These are phyloP conservation scores for Erythrophleum fordii DNA, from an alignment of 306 rosid species.

Conservation along the genomic window DNA sequence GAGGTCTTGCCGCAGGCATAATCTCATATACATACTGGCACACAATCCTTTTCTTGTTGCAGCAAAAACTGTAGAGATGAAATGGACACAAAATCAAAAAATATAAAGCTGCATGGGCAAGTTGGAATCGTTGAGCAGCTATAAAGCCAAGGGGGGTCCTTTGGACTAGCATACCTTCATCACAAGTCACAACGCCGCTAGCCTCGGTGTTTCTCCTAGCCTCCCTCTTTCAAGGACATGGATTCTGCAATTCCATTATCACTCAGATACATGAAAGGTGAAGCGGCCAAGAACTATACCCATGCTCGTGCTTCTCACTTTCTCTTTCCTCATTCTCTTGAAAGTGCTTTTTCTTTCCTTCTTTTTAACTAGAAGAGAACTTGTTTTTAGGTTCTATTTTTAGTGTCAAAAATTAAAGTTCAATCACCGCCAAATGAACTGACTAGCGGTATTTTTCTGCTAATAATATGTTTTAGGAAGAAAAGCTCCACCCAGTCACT, in stretches of 20 bases:
- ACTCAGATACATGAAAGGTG: constrained; percentile 41
- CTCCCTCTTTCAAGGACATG: constrained; percentile 2
- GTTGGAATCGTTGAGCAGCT: constrained; percentile 23
- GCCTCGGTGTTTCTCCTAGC: no score
- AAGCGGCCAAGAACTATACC: background rate
- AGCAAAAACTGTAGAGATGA: background rate
- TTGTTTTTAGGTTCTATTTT: no score
- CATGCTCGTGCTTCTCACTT: background rate
- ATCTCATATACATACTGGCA: background rate
- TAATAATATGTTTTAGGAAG: constrained; percentile 38
- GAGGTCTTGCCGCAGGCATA: background rate
- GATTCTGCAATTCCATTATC: background rate
- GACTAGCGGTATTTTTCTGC: background rate
- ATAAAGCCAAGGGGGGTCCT: background rate
- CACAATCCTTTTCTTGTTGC: constrained; percentile 38
- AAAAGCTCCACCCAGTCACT: constrained; percentile 51
- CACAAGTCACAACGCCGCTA: background rate
- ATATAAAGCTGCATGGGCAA: background rate
- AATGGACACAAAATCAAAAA: background rate
- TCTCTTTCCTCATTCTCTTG: background rate
- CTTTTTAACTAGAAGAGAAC: no score
- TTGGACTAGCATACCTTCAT: background rate
- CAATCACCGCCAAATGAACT: background rate
- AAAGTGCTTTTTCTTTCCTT: background rate
- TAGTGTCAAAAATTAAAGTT: background rate